Conservation (phyloP, 306 rosid genomes). For the Citrullus colocynthis region DNA sequence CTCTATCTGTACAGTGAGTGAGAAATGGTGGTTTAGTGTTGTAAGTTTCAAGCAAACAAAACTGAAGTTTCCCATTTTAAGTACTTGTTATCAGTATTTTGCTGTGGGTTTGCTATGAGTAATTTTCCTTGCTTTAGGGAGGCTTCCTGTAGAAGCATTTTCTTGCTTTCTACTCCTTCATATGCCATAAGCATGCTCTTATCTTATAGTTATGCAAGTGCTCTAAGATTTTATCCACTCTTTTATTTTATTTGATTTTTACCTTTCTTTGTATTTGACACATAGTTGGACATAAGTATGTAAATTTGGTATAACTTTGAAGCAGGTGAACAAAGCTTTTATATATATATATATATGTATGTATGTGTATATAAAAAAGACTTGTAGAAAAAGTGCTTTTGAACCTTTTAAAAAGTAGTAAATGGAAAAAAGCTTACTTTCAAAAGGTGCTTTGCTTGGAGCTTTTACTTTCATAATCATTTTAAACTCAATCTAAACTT, state of each 20-base stretch:
- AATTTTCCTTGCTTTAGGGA: neutral
- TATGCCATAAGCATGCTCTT: neutral
- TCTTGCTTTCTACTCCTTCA: neutral
- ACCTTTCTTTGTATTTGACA: neutral
- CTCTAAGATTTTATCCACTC: neutral
- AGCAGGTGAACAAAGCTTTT: neutral
- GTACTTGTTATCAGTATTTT: neutral
- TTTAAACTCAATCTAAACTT: neutral
- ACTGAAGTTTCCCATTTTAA: neutral
- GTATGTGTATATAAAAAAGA: too few species aligned
- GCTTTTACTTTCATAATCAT: neutral
- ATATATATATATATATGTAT: too few species aligned
- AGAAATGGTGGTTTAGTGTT: conserved; percentile 28
- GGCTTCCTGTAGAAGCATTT: neutral
- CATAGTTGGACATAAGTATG: neutral
- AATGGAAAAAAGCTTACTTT: neutral
- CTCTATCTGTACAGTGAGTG: conserved; percentile 35
- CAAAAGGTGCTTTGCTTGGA: neutral
- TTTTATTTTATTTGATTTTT: neutral
- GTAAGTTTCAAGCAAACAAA: conserved; percentile 11
- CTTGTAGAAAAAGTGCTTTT: neutral
- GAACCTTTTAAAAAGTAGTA: neutral
- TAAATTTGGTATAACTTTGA: neutral
- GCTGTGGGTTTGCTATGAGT: neutral
- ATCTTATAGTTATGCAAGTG: neutral